These are phyloP conservation scores for Starmerella lactis-condensi DNA, from an alignment of 805 yeast species.

Conservation along the genomic window DNA sequence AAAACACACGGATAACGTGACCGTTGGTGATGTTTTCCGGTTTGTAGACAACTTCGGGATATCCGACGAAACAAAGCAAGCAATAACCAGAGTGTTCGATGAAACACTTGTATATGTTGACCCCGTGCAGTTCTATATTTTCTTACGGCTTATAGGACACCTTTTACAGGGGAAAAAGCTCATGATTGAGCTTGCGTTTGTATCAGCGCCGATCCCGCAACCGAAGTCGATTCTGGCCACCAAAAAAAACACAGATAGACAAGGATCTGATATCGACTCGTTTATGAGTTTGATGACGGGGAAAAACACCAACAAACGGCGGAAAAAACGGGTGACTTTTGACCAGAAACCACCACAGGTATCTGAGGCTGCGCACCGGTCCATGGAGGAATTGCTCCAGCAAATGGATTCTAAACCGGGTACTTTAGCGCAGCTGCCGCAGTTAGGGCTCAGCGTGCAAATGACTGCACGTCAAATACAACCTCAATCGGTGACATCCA, in stretches of 20 bases:
- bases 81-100: slow-evolving; percentile 20
- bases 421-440: slow-evolving; percentile 4
- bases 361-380: slow-evolving; percentile 25
- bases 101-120: slow-evolving; percentile 36
- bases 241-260: slow-evolving; percentile 20
- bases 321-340: slow-evolving; percentile 23
- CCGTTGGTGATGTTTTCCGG: slow-evolving; percentile 56
- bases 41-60: slow-evolving; percentile 66
- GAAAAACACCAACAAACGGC: slow-evolving; percentile 9
- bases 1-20: slow-evolving; percentile 42
- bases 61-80: slow-evolving; percentile 30
- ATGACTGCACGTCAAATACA: no score
- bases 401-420: slow-evolving; percentile 13
- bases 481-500: no score
- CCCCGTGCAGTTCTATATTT: slow-evolving; percentile 80
- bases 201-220: slow-evolving; percentile 48
- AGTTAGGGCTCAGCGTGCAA: no score
- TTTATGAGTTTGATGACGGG: slow-evolving; percentile 80
- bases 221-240: slow-evolving; percentile 65
- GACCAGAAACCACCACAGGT: slow-evolving; percentile 24
- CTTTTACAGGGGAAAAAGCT: slow-evolving; percentile 35
- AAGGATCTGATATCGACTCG: slow-evolving; percentile 52
- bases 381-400: slow-evolving; percentile 23
- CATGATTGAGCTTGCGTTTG: slow-evolving; percentile 22
- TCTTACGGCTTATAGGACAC: slow-evolving; percentile 63